These are phyloP conservation scores for Scedosporium apiospermum DNA, from an alignment of 2,329 filamentous ascomycete genomes.

Conservation along the genomic window DNA sequence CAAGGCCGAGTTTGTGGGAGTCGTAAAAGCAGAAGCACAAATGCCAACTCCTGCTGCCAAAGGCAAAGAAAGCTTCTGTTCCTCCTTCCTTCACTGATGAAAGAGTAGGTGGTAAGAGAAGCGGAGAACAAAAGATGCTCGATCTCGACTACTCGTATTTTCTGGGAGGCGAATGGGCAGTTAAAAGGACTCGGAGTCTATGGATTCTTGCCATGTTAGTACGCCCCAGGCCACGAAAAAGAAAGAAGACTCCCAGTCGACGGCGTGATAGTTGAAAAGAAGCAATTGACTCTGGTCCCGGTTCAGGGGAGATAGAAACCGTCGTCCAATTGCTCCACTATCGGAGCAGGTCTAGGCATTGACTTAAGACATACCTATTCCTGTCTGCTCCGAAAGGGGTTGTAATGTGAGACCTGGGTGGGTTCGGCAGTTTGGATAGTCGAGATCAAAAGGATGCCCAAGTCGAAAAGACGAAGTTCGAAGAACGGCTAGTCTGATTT, in stretches of 20 bases:
- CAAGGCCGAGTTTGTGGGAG: no score
- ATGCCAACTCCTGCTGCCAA: no score
- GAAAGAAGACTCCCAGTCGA: not conserved
- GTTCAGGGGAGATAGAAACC: not conserved
- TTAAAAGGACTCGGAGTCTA: no score
- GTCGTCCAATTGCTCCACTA: not conserved
- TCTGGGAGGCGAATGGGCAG: no score
- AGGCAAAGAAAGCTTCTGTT: no score
- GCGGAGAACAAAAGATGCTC: no score
- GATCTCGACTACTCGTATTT: no score
- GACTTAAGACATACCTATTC: slow-evolving; percentile 4
- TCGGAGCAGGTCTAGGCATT: not conserved
- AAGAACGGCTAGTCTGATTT: not conserved
- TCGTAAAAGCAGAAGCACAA: no score
- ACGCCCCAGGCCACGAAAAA: not conserved
- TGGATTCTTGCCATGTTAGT: no score
- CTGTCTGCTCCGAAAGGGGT: not conserved
- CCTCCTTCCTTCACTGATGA: no score
- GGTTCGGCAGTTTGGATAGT: not conserved
- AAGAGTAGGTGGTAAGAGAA: no score
- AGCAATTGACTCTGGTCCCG: not conserved
- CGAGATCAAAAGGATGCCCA: not conserved
- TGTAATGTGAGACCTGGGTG: not conserved
- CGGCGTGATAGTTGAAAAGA: not conserved
- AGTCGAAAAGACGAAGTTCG: not conserved